Evolutionary conservation across 768 basidiomycete genomes (phyloP).

Genomic region (Nidularia pulvinata): DNA sequence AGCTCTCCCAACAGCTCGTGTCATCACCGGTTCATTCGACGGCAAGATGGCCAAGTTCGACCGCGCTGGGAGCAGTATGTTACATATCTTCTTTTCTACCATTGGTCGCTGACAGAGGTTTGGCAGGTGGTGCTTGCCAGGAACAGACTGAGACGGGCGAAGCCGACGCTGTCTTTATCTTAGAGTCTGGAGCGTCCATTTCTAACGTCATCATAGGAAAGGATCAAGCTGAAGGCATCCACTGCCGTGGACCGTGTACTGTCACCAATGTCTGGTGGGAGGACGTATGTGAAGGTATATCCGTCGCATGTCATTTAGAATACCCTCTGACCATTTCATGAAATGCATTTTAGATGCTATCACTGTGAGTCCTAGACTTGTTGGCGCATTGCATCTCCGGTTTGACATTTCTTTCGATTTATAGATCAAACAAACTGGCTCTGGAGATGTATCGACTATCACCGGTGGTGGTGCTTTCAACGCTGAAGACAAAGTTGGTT

Average conservation of each 20-base stretch:
- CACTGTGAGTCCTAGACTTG: constrained; percentile 8
- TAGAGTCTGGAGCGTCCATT: constrained; percentile 21
- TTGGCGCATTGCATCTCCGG: not conserved
- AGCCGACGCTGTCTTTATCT: constrained; percentile 22
- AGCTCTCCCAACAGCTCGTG: constrained; percentile 22
- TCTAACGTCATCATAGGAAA: constrained; percentile 24
- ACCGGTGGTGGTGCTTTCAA: constrained; percentile 21
- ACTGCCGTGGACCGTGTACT: constrained; percentile 22
- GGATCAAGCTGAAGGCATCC: constrained; percentile 24
- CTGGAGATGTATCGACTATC: constrained; percentile 20
- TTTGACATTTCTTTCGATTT: not conserved
- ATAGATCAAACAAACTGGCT: constrained; percentile 23
- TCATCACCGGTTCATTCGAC: constrained; percentile 22
- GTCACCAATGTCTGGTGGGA: constrained; percentile 27
- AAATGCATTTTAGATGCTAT: constrained; percentile 12
- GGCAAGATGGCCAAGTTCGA: constrained; percentile 23
- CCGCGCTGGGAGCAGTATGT: constrained; percentile 23
- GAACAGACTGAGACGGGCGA: constrained; percentile 22
- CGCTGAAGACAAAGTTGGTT: constrained; percentile 21
- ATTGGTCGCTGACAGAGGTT: no score
- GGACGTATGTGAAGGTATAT: constrained; percentile 23
- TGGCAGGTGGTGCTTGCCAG: constrained; percentile 19
- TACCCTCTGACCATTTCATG: not conserved
- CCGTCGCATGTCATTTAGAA: not conserved
- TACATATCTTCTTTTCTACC: no score